Conservation (phyloP, 2,329 filamentous ascomycete species). For the Arthrobotrys conoides region DNA sequence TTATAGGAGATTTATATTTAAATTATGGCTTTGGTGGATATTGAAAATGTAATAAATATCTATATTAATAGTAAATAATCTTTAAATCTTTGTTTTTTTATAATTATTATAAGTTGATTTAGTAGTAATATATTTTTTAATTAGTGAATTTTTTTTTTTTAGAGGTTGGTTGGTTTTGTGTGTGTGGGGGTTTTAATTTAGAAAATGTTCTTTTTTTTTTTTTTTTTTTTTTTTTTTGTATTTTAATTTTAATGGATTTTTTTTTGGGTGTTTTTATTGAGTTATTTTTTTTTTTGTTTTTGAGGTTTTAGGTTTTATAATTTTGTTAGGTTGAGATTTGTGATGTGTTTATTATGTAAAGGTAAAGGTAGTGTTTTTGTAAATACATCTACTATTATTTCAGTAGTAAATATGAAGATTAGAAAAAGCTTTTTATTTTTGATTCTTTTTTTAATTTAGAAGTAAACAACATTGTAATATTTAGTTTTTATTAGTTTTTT, state of each 20-base stretch:
- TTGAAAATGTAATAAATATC: too few species aligned
- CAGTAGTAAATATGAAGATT: neutral
- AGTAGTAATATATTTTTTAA: too few species aligned
- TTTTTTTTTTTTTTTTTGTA: neutral
- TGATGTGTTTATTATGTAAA: neutral
- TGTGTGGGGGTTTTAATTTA: neutral
- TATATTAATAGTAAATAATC: too few species aligned
- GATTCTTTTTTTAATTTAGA: neutral
- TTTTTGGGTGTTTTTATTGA: neutral
- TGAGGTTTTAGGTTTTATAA: too few species aligned
- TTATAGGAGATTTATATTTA: too few species aligned
- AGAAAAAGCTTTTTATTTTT: neutral
- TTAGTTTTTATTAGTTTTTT: neutral
- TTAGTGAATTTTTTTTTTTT: too few species aligned
- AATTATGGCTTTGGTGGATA: too few species aligned
- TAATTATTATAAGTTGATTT: too few species aligned
- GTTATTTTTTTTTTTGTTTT: too few species aligned
- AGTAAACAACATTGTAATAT: neutral
- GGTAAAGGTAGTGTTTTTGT: neutral
- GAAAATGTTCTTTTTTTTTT: neutral
- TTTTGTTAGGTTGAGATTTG: too few species aligned
- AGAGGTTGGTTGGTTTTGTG: too few species aligned
- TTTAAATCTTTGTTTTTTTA: too few species aligned
- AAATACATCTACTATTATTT: constrained; percentile 16
- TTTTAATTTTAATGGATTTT: neutral